phyloP scores from a whole-genome alignment of 129 eudicot species.

The Calendula officinalis region DNA sequence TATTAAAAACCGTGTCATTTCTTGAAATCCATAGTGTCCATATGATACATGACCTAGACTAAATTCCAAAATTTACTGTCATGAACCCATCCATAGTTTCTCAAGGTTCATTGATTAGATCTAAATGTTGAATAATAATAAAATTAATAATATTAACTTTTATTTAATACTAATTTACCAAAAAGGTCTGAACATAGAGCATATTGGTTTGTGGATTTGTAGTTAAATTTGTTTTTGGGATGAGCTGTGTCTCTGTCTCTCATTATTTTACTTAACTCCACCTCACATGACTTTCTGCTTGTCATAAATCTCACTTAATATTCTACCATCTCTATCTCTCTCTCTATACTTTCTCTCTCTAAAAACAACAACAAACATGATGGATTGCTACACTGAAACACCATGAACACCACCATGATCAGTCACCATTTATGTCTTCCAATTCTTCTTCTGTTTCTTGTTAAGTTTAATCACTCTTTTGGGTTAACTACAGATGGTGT shows the following conservation, averaged over 20 bases:
- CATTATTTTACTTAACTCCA: slow-evolving; percentile 27
- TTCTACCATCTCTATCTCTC: slow-evolving; percentile 8
- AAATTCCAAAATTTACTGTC: too few relatives aligned
- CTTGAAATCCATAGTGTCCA: too few relatives aligned
- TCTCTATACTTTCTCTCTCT: slow-evolving; percentile 29
- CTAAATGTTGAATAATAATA: slow-evolving; percentile 14
- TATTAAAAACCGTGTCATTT: too few relatives aligned
- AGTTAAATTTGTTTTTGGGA: slow-evolving; percentile 31
- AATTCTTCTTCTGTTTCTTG: slow-evolving; percentile 23
- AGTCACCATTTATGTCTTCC: slow-evolving; percentile 36
- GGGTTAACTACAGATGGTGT: slow-evolving; percentile 68
- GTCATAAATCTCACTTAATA: slow-evolving; percentile 65
- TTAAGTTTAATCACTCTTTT: slow-evolving; percentile 12
- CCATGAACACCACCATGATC: slow-evolving; percentile 44
- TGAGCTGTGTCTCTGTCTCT: slow-evolving; percentile 49
- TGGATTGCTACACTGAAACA: slow-evolving; percentile 26
- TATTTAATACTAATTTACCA: slow-evolving; percentile 21
- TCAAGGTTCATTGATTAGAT: slow-evolving; percentile 28
- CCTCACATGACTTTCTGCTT: slow-evolving; percentile 54
- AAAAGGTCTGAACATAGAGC: slow-evolving; percentile 47
- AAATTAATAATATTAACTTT: too few relatives aligned
- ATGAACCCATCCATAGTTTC: not conserved
- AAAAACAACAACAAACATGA: slow-evolving; percentile 36
- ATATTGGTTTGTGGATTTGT: slow-evolving; percentile 51
- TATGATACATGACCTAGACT: too few relatives aligned